These are phyloP conservation scores for Aspergillus nidulans DNA, from an alignment of 495 filamentous ascomycete species.

Conservation along the genomic window DNA sequence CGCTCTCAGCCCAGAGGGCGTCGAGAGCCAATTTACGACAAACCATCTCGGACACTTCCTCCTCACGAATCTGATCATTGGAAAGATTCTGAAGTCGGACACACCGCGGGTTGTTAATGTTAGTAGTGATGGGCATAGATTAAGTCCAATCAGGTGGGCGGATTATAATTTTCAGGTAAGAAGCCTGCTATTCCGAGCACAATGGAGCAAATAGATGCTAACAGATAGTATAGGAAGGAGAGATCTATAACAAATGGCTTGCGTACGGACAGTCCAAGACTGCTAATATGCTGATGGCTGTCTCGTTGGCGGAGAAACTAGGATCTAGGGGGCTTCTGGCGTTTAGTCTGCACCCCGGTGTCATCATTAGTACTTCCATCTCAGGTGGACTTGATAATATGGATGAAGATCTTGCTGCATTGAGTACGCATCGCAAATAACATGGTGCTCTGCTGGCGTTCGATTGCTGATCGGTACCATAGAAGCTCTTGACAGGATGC, in stretches of 20 bases:
- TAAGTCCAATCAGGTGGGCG: slow-evolving; percentile 41
- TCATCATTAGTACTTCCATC: slow-evolving; percentile 2
- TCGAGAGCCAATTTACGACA: slow-evolving; percentile 52
- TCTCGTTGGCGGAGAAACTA: slow-evolving; percentile 30
- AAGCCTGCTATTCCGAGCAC: not conserved
- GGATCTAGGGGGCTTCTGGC: slow-evolving; percentile 4
- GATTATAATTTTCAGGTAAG: slow-evolving; percentile 51
- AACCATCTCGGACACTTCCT: slow-evolving; percentile 59
- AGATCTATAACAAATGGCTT: slow-evolving; percentile 36
- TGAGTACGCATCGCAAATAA: slow-evolving; percentile 19
- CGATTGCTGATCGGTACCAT: not conserved
- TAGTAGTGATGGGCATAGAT: slow-evolving; percentile 34
- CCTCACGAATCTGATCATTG: slow-evolving; percentile 52
- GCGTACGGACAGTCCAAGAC: slow-evolving; percentile 53
- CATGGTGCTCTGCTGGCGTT: not conserved
- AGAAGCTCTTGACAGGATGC: slow-evolving; percentile 11
- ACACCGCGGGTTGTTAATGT: slow-evolving; percentile 26
- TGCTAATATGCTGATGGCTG: slow-evolving; percentile 46
- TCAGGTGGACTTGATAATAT: not conserved
- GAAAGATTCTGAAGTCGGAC: slow-evolving; percentile 31
- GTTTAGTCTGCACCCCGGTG: slow-evolving; percentile 44
- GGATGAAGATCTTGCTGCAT: slow-evolving; percentile 22
- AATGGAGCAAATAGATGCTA: not conserved
- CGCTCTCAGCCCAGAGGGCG: slow-evolving; percentile 30
- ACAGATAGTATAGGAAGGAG: slow-evolving; percentile 30